A percentile compares a stretch with the other conserved stretches of the same genome.
phyloP scores from a whole-genome alignment of 331 rosid genomes.

The Acacia pycnantha region DNA sequence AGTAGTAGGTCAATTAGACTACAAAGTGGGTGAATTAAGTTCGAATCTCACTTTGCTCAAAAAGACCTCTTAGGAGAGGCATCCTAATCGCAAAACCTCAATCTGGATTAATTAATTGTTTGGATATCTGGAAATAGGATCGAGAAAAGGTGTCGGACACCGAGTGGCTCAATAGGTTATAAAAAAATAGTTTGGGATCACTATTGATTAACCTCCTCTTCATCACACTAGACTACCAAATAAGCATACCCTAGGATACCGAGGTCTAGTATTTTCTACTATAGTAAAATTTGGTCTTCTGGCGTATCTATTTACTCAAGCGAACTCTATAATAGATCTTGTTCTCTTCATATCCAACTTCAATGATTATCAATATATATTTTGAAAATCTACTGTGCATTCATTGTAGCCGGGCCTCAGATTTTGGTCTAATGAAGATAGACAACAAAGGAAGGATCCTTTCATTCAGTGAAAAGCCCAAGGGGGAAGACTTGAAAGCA shows the following conservation, averaged over 20 bases:
- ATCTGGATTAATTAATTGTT: too few relatives aligned
- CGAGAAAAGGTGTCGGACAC: too few relatives aligned
- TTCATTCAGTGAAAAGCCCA: slow-evolving; percentile 93
- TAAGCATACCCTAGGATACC: not conserved
- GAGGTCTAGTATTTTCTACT: not conserved
- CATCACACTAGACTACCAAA: not conserved
- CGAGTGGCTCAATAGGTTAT: too few relatives aligned
- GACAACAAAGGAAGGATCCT: slow-evolving; percentile 90
- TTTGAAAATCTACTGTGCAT: slow-evolving; percentile 32
- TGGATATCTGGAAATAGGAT: too few relatives aligned
- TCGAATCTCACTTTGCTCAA: too few relatives aligned
- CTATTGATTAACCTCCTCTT: not conserved
- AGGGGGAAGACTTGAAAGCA: slow-evolving; percentile 67
- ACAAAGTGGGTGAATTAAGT: too few relatives aligned
- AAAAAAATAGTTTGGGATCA: not conserved
- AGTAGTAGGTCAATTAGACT: too few relatives aligned
- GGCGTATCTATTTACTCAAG: not conserved
- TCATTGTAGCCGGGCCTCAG: slow-evolving; percentile 85
- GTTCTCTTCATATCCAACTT: not conserved
- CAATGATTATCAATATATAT: not conserved
- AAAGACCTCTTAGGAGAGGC: too few relatives aligned
- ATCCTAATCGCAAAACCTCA: too few relatives aligned
- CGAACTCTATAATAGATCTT: not conserved
- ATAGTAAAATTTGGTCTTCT: not conserved
- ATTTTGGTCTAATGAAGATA: slow-evolving; percentile 94